phyloP scores from a whole-genome alignment of 1,284 basidiomycete species.

The Salmacisia buchloeana region DNA sequence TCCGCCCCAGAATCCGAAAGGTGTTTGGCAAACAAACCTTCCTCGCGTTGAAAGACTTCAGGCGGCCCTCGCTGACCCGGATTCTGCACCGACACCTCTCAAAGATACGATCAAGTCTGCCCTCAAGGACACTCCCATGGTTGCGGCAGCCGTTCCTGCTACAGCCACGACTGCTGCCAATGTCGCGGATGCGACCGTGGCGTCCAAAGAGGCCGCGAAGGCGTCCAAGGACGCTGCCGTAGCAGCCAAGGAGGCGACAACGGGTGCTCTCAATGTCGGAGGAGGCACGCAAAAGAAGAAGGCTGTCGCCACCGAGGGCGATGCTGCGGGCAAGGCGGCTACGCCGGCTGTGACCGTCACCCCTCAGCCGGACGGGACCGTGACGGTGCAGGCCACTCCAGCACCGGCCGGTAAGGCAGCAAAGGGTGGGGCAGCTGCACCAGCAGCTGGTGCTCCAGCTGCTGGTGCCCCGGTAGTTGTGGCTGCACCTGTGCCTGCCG shows the following conservation, averaged over 20 bases:
- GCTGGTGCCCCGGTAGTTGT: background rate
- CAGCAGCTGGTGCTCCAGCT: background rate
- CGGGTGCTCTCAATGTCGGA: no score
- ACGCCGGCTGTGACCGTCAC: background rate
- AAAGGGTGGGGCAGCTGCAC: background rate
- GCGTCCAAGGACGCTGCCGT: background rate
- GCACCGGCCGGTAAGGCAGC: background rate
- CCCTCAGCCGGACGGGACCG: background rate
- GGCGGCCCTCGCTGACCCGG: background rate
- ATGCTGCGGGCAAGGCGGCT: background rate
- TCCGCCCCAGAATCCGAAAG: background rate
- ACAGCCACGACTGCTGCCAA: background rate
- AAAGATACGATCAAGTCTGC: slow-evolving; percentile 2
- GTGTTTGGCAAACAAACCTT: background rate
- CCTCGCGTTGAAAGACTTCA: slow-evolving; percentile 1
- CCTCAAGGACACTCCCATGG: no score
- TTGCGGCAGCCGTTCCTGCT: background rate
- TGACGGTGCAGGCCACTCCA: background rate
- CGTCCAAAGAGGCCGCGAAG: slow-evolving; percentile 1
- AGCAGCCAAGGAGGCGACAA: background rate
- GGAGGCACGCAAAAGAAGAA: slow-evolving; percentile 7
- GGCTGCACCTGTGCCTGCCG: slow-evolving; percentile 13
- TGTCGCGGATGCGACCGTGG: background rate
- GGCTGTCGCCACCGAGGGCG: background rate
- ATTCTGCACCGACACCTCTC: background rate